Evolutionary conservation across 768 basidiomycete species (phyloP).

Genomic region (Pleurotus tuoliensis): DNA sequence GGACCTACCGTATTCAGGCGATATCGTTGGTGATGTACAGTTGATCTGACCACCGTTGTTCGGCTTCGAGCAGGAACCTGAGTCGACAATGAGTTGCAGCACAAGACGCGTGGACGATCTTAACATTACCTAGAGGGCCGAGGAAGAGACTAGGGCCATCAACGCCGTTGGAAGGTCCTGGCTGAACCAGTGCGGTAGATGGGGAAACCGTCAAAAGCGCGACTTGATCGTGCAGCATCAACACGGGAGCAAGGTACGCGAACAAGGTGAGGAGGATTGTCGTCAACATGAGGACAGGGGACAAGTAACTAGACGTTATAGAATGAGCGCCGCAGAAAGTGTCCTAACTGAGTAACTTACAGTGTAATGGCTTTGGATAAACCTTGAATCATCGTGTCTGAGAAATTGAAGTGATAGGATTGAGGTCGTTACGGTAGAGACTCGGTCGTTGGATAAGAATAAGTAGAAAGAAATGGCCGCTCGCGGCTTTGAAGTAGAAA

Average conservation of each 20-base stretch:
- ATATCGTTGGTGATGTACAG: conserved; percentile 53
- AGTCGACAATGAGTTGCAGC: conserved; percentile 5
- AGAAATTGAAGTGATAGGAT: background rate
- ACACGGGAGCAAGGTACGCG: conserved; percentile 61
- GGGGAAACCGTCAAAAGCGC: conserved; percentile 64
- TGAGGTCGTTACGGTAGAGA: background rate
- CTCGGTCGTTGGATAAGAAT: background rate
- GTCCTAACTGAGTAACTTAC: background rate
- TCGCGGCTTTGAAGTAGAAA: background rate
- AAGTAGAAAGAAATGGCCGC: background rate
- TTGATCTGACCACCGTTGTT: conserved; percentile 44
- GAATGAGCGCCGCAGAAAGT: no score
- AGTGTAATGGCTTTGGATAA: conserved; percentile 66
- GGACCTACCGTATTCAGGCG: conserved; percentile 58
- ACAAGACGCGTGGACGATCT: background rate
- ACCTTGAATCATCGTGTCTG: conserved; percentile 57
- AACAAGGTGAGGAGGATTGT: conserved; percentile 64
- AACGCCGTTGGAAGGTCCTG: conserved; percentile 26
- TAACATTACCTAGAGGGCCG: conserved; percentile 60
- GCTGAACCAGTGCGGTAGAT: conserved; percentile 34
- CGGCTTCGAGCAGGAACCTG: conserved; percentile 66
- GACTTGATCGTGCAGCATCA: conserved; percentile 58
- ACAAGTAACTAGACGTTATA: conserved; percentile 38
- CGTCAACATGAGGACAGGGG: conserved; percentile 62
- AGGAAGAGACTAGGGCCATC: conserved; percentile 67